A percentile compares a stretch with the other conserved stretches of the same genome.
phyloP scores from a whole-genome alignment of 495 filamentous ascomycete species.

The Aspergillus sclerotiicarbonarius region DNA sequence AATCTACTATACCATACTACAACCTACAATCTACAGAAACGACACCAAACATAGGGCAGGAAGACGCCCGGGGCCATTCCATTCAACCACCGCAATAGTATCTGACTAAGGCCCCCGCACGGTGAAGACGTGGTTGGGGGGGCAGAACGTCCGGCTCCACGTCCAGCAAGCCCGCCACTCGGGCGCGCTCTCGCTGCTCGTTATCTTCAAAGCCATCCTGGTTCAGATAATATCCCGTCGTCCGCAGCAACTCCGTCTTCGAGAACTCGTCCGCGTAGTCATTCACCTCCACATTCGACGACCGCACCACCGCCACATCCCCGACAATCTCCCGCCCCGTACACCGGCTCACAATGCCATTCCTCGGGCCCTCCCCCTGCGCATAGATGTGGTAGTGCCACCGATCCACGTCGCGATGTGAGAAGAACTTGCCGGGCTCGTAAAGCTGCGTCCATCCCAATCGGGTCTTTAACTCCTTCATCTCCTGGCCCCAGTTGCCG shows the following conservation, averaged over 20 bases:
- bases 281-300: background rate
- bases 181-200: background rate
- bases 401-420: constrained; percentile 8
- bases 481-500: constrained; percentile 15
- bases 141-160: too few species aligned
- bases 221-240: background rate
- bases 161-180: background rate
- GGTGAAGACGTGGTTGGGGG: too few species aligned
- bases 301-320: constrained; percentile 3
- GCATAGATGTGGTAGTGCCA: constrained; percentile 5
- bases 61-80: too few species aligned
- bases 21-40: too few species aligned
- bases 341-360: background rate
- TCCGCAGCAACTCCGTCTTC: background rate
- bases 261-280: constrained; percentile 2
- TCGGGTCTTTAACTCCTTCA: constrained; percentile 12
- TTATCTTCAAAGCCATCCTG: background rate
- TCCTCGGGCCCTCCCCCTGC: background rate
- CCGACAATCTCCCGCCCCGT: background rate
- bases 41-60: too few species aligned
- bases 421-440: constrained; percentile 23
- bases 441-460: constrained; percentile 3
- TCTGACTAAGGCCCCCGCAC: too few species aligned
- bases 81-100: too few species aligned
- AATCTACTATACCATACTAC: too few species aligned